phyloP scores from a whole-genome alignment of 306 rosid genomes.

The Vigna angularis region DNA sequence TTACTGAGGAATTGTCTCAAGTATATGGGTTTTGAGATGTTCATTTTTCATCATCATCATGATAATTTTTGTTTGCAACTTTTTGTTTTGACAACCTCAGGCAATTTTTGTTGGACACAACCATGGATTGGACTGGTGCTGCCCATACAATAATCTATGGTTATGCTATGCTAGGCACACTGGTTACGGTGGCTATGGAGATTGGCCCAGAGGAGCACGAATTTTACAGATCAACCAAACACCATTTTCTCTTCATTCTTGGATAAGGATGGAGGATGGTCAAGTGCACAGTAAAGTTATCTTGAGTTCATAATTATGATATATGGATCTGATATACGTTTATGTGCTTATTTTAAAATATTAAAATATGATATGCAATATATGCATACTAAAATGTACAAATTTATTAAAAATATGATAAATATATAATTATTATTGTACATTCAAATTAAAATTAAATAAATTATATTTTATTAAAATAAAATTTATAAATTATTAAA shows the following conservation, averaged over 20 bases:
- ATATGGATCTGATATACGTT: too few relatives aligned
- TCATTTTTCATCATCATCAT: not conserved
- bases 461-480: too few relatives aligned
- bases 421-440: too few relatives aligned
- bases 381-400: too few relatives aligned
- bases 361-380: too few relatives aligned
- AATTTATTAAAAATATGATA: too few relatives aligned
- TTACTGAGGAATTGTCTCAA: not conserved
- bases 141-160: conserved; percentile 72
- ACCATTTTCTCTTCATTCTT: conserved; percentile 72
- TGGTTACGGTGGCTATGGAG: conserved; percentile 83
- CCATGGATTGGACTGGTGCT: conserved; percentile 94
- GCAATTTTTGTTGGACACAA: conserved; percentile 89
- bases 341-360: too few relatives aligned
- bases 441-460: too few relatives aligned
- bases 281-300: conserved; percentile 56
- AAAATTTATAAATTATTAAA: too few relatives aligned
- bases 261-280: conserved; percentile 88
- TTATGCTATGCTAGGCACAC: conserved; percentile 84
- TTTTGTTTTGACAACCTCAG: conserved; percentile 53
- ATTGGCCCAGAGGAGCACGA: conserved; percentile 78
- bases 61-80: not conserved
- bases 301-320: conserved; percentile 36
- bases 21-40: not conserved
- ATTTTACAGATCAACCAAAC: conserved; percentile 59